These are phyloP conservation scores for Neophaeococcomyces aloes DNA, from an alignment of 2,329 filamentous ascomycete species.

Conservation along the genomic window DNA sequence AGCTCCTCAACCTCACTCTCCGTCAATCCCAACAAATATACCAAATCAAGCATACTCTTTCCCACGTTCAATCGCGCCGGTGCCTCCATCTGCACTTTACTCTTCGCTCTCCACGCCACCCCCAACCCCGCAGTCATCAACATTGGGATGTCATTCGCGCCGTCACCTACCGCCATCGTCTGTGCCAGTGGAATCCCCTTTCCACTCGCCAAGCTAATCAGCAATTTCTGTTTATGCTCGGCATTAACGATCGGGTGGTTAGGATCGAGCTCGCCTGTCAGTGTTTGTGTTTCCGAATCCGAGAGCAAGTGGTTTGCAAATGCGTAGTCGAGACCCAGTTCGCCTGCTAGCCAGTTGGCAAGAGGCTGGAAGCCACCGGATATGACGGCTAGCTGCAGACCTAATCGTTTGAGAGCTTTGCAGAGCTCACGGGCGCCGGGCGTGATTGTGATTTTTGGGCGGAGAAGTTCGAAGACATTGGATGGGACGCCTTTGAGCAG, in stretches of 20 bases:
- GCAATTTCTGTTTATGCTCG: slow-evolving; percentile 45
- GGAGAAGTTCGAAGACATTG: slow-evolving; percentile 67
- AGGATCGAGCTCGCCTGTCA: slow-evolving; percentile 49
- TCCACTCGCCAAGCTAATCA: slow-evolving; percentile 44
- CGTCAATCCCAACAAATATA: slow-evolving; percentile 47
- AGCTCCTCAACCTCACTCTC: slow-evolving; percentile 41
- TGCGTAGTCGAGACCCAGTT: slow-evolving; percentile 77
- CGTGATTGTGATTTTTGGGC: slow-evolving; percentile 66
- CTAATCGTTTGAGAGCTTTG: slow-evolving; percentile 61
- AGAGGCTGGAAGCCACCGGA: slow-evolving; percentile 87
- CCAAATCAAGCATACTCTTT: slow-evolving; percentile 46
- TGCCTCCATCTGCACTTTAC: slow-evolving; percentile 51
- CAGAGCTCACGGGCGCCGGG: slow-evolving; percentile 68
- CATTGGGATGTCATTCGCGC: slow-evolving; percentile 57
- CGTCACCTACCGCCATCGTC: slow-evolving; percentile 51
- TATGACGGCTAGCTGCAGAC: slow-evolving; percentile 79
- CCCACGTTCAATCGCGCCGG: slow-evolving; percentile 48
- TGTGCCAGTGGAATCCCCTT: slow-evolving; percentile 45
- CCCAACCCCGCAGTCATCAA: slow-evolving; percentile 52
- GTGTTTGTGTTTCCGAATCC: slow-evolving; percentile 33
- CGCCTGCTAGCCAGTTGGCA: slow-evolving; percentile 70
- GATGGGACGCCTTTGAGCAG: slow-evolving; percentile 71
- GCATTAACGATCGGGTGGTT: slow-evolving; percentile 48
- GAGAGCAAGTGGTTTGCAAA: slow-evolving; percentile 64
- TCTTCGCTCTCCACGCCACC: slow-evolving; percentile 55